Conservation (phyloP, 352 stramenopile species). For the Pythium coloratum region DNA sequence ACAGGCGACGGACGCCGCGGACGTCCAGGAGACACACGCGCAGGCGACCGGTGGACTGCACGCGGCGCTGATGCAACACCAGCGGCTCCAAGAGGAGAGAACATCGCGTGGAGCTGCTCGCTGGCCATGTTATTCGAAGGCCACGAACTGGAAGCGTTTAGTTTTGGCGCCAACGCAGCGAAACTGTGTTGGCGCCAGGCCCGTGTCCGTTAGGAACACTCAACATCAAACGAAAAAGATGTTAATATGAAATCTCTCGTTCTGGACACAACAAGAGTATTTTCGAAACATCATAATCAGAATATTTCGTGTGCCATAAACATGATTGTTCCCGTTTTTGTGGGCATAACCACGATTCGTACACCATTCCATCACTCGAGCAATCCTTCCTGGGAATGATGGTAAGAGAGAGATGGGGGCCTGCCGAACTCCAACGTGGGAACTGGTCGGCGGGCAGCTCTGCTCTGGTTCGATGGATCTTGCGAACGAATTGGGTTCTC, state of each 20-base stretch:
- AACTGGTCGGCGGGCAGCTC: too few relatives aligned
- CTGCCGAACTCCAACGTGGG: not conserved
- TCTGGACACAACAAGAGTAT: too few relatives aligned
- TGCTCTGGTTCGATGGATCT: not conserved
- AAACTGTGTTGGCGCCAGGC: not conserved
- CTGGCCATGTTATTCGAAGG: not conserved
- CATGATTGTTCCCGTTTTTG: not conserved
- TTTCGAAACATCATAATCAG: too few relatives aligned
- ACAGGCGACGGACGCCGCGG: constrained; percentile 19
- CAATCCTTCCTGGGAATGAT: constrained; percentile 3
- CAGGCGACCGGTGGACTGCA: not conserved
- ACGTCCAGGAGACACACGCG: constrained; percentile 4
- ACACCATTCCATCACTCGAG: too few relatives aligned
- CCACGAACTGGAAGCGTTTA: not conserved
- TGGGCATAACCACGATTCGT: too few relatives aligned
- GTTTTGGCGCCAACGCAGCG: constrained; percentile 5
- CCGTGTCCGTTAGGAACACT: not conserved
- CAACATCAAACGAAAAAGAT: not conserved
- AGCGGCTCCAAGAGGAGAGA: not conserved
- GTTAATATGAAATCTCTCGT: too few relatives aligned
- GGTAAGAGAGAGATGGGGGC: not conserved
- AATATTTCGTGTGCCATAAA: not conserved
- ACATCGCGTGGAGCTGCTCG: constrained; percentile 1
- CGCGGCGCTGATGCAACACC: not conserved
- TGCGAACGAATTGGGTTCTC: not conserved